Base-by-base conservation (phyloP, 306 rosid genomes). In the Astragalus membranaceus region DNA sequence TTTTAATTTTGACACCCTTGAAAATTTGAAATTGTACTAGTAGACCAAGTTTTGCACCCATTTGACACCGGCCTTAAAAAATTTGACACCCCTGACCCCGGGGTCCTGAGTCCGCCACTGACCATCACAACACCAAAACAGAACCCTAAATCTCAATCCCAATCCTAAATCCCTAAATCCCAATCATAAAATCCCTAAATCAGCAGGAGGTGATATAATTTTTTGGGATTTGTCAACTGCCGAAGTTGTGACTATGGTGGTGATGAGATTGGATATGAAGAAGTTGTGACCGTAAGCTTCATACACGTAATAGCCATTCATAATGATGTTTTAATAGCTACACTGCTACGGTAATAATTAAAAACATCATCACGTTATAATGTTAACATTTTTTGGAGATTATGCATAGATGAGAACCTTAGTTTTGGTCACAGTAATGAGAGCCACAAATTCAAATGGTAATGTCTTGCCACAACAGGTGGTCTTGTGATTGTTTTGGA, bases 191-290 rank as follows among this genome's bases (percentile, higher is more conserved):
- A n/a, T n/a, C n/a, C n/a, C n/a, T n/a, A n/a, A n/a, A n/a, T n/a
- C n/a, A n/a, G n/a, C n/a, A n/a, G n/a, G n/a, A n/a, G 98, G 96
- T 79, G 98, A 89, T 83, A 88, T 92, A 81, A 77, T 89, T 80
- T 85, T 92, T 76, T 92, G 95, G 98, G 86, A 89, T 69, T 67
- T 89, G 50, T 82, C 91, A 75, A 76, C 77, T 78, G 80, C 78
- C 41, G 69, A 74, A 83, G 86, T 89, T 85, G 88, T 89, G n/a
- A n/a, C 67, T 92, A 92, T 77, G 96, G 98, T 10, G 98, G 98
- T 54, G 85, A 78, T 55, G 87, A 88, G 73, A 84, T 89, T 76
- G 95, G 98, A 47, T 88, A 96, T n/a, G 77, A 85, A 43, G 98
- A 89, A 89, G 91, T 85, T 80, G 56, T 89, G 73, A 75, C 96